Percentiles rank a stretch among this genome's conserved stretches.
Evolutionary conservation across 1,284 basidiomycete genomes (phyloP).

Genomic region (Heterobasidion parviporum): DNA sequence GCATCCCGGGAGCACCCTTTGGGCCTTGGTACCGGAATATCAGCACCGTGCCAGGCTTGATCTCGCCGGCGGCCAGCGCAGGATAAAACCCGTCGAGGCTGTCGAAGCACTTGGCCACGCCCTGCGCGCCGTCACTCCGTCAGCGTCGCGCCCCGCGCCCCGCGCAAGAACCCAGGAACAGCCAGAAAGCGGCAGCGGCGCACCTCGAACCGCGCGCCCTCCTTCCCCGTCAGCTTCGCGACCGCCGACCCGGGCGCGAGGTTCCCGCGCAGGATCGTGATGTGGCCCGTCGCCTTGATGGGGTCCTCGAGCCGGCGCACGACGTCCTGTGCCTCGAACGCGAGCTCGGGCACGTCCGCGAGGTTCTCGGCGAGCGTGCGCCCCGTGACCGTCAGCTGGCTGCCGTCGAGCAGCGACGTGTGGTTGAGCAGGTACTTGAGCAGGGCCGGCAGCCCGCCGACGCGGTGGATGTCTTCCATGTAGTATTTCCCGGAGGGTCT

Average conservation of each 20-base stretch:
- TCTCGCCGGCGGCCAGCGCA: constrained; percentile 75
- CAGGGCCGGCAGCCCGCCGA: constrained; percentile 82
- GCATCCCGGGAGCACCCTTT: constrained; percentile 96
- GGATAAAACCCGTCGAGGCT: constrained; percentile 81
- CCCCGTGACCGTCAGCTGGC: constrained; percentile 89
- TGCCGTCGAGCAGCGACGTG: constrained; percentile 84
- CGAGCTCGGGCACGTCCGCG: constrained; percentile 68
- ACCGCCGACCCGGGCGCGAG: constrained; percentile 89
- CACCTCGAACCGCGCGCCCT: constrained; percentile 83
- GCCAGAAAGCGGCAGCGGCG: constrained; percentile 10
- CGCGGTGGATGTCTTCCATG: constrained; percentile 93
- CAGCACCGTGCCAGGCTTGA: constrained; percentile 81
- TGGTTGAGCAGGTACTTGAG: constrained; percentile 85
- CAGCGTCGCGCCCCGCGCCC: not conserved
- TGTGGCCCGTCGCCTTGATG: constrained; percentile 88
- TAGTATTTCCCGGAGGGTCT: constrained; percentile 91
- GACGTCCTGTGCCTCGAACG: constrained; percentile 79
- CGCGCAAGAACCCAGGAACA: not conserved
- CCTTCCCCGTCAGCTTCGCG: constrained; percentile 95
- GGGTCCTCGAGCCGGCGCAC: constrained; percentile 75
- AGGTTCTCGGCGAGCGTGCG: constrained; percentile 92
- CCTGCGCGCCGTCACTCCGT: constrained; percentile 30
- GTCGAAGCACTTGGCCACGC: constrained; percentile 72
- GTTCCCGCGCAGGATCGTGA: constrained; percentile 88
- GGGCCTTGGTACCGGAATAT: constrained; percentile 95